These are phyloP conservation scores for Neurospora hispaniola DNA, from an alignment of 495 filamentous ascomycete species.

Conservation along the genomic window DNA sequence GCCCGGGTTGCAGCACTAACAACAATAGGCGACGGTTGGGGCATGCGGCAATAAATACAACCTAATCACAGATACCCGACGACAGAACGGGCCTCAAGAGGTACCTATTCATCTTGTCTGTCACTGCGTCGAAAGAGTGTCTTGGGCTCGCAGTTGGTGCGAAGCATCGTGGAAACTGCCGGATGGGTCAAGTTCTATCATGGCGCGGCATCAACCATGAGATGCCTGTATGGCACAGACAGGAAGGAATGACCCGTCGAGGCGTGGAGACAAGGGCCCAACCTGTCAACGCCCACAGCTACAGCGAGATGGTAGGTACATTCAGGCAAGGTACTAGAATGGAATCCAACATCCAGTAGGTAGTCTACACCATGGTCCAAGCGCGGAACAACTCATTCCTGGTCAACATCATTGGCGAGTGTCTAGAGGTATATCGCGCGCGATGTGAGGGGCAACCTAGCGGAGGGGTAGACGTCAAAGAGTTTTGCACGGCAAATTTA, in stretches of 20 bases:
- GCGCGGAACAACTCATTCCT: neutral
- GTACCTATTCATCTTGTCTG: neutral
- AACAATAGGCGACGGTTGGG: neutral
- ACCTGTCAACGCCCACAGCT: neutral
- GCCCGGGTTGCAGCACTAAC: neutral
- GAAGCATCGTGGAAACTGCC: conserved; percentile 29
- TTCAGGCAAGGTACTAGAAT: neutral
- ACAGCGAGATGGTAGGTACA: neutral
- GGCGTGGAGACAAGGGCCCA: conserved; percentile 6
- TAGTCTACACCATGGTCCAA: neutral
- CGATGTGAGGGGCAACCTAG: neutral
- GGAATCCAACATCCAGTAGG: neutral
- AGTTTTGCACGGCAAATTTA: neutral
- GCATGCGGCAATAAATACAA: neutral
- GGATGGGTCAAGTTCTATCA: conserved; percentile 78
- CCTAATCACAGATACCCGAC: neutral
- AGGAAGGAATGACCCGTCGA: conserved; percentile 2
- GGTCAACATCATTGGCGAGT: neutral
- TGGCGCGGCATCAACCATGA: conserved; percentile 50
- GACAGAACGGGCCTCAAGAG: neutral
- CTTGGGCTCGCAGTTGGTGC: neutral
- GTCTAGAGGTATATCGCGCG: neutral
- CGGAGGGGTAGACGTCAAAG: neutral
- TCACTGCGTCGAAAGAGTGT: neutral
- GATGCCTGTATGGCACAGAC: neutral